Percentiles rank a stretch among this genome's conserved stretches.
phyloP scores from a whole-genome alignment of 139 green algal species.

The Desmodesmus armatus region DNA sequence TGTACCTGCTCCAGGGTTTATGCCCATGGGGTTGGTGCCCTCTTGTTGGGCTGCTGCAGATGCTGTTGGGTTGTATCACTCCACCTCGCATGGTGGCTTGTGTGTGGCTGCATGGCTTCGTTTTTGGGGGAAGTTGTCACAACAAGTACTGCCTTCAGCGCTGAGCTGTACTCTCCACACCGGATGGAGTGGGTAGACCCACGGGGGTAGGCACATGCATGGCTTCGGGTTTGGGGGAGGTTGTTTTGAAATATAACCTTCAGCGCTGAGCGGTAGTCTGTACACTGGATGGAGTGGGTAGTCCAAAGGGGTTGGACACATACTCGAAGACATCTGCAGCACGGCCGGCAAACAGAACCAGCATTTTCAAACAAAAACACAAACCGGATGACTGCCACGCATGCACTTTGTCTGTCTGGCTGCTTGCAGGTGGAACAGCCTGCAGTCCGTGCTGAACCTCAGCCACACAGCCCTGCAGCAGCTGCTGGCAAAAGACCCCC shows the following conservation, averaged over 20 bases:
- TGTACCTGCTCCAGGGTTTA: background rate
- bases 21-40: too few species aligned
- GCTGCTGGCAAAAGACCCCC: slow-evolving; percentile 11
- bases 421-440: slow-evolving; percentile 10
- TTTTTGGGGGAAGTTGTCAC: too few species aligned
- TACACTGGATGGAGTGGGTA: background rate
- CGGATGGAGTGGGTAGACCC: too few species aligned
- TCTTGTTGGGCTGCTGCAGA: background rate
- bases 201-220: background rate
- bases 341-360: too few species aligned
- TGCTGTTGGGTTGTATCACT: background rate
- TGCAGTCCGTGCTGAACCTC: slow-evolving; percentile 6
- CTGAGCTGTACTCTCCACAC: too few species aligned
- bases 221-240: background rate
- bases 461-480: background rate
- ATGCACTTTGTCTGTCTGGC: too few species aligned
- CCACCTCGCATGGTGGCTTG: background rate
- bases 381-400: too few species aligned
- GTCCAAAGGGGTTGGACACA: too few species aligned
- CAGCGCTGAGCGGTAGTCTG: background rate
- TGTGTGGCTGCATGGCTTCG: too few species aligned
- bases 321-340: too few species aligned
- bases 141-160: too few species aligned
- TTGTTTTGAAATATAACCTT: background rate
- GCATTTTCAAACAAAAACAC: too few species aligned